phyloP scores from a whole-genome alignment of 108 stramenopile genomes.

The Cyclotella atomus region DNA sequence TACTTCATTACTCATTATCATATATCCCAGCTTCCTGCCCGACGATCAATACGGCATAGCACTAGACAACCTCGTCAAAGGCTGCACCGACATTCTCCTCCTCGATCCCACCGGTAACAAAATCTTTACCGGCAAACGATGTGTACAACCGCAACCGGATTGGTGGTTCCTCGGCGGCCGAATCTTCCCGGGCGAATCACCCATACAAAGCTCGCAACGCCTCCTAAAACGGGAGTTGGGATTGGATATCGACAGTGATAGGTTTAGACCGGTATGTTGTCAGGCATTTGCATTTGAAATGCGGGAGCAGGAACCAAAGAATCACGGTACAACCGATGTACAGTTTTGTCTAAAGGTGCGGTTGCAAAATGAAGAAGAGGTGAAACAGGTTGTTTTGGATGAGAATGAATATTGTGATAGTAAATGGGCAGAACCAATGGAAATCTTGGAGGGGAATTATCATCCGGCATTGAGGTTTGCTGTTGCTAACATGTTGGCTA shows the following conservation, averaged over 20 bases:
- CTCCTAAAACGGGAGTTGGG: constrained; percentile 42
- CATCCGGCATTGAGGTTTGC: constrained; percentile 60
- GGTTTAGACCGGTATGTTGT: constrained; percentile 43
- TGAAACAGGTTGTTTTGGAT: constrained; percentile 33
- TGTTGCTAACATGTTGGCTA: constrained; percentile 38
- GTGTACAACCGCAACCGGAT: constrained; percentile 60
- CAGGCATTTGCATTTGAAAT: constrained; percentile 55
- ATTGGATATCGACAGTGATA: constrained; percentile 16
- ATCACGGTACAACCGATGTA: constrained; percentile 52
- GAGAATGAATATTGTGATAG: constrained; percentile 46
- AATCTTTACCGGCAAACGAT: constrained; percentile 44
- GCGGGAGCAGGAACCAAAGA: constrained; percentile 47
- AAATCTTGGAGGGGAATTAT: constrained; percentile 50
- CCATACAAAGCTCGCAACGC: constrained; percentile 37
- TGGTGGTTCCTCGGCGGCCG: constrained; percentile 64
- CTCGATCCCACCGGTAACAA: constrained; percentile 22
- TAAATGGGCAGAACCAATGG: constrained; percentile 29
- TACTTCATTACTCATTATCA: not conserved
- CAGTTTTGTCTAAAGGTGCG: constrained; percentile 43
- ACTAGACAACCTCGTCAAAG: constrained; percentile 61
- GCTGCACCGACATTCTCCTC: constrained; percentile 55
- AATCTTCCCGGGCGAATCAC: constrained; percentile 56
- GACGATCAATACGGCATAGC: constrained; percentile 58
- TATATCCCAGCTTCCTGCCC: constrained; percentile 43
- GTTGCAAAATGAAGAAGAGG: constrained; percentile 37